These are phyloP conservation scores for Chlamydomonas sp. DNA, from an alignment of 139 green algal species.

Conservation along the genomic window DNA sequence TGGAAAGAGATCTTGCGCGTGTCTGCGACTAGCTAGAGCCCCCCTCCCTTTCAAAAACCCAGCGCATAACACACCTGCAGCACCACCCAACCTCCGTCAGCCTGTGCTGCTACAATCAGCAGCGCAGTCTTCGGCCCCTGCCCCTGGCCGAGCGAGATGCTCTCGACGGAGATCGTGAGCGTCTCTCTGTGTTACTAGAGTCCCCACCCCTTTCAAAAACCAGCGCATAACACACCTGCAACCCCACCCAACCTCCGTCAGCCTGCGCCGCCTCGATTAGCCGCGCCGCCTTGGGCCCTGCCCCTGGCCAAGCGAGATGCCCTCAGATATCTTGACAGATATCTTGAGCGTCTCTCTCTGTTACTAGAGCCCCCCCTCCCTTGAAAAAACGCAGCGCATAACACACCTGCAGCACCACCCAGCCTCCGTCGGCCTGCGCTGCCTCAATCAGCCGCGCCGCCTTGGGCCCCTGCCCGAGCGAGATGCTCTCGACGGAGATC, in stretches of 20 bases:
- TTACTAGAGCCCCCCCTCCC: too few relatives aligned
- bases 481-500: constrained; percentile 51
- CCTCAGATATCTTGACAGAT: constrained; percentile 45
- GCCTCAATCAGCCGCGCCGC: constrained; percentile 56
- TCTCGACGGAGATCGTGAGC: constrained; percentile 46
- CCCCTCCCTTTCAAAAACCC: too few relatives aligned
- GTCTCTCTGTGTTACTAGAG: too few relatives aligned
- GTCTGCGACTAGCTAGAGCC: too few relatives aligned
- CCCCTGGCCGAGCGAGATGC: constrained; percentile 65
- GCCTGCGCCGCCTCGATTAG: constrained; percentile 47
- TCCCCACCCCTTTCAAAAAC: too few relatives aligned
- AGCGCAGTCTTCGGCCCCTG: constrained; percentile 66
- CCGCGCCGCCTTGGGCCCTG: constrained; percentile 68
- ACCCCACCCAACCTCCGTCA: constrained; percentile 62
- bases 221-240: constrained; percentile 30
- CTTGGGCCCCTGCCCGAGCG: constrained; percentile 70
- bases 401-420: constrained; percentile 58
- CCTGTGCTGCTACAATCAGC: constrained; percentile 50
- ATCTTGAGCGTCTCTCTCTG: constrained; percentile 32
- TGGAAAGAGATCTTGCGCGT: constrained; percentile 39
- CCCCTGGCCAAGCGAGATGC: constrained; percentile 68
- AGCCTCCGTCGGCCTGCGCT: constrained; percentile 40
- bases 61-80: background rate
- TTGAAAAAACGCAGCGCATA: background rate
- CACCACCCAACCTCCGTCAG: background rate